Evolutionary conservation across 2,329 filamentous ascomycete species (phyloP).

Genomic region (Fusarium pininemorale): DNA sequence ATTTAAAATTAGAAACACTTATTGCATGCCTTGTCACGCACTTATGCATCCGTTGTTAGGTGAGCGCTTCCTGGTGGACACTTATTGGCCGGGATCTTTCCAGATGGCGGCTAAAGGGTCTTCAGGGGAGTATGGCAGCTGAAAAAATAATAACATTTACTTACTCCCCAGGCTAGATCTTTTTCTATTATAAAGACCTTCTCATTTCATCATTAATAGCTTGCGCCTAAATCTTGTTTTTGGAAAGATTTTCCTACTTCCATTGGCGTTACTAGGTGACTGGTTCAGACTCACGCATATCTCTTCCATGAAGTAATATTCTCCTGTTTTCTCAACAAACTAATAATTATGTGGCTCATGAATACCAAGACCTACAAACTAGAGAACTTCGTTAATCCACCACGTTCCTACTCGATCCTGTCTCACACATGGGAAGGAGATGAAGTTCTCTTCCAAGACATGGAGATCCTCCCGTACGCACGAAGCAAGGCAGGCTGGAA

Average conservation of each 20-base stretch:
- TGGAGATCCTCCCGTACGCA: background rate
- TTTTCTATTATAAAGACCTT: background rate
- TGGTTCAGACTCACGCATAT: accelerated
- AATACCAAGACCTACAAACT: background rate
- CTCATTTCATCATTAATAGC: accelerated
- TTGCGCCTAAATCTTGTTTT: background rate
- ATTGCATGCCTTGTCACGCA: too few species aligned
- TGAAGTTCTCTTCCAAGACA: background rate
- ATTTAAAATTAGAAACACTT: too few species aligned
- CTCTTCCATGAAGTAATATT: background rate
- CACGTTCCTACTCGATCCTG: accelerated
- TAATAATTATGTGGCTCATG: background rate
- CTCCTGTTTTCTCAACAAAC: background rate
- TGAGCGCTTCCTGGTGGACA: background rate
- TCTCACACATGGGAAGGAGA: background rate
- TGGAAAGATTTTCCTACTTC: accelerated
- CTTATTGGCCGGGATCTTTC: background rate
- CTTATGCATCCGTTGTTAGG: too few species aligned
- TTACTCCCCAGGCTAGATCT: too few species aligned
- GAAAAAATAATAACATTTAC: too few species aligned
- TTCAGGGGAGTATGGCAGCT: background rate
- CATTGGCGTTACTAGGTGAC: accelerated
- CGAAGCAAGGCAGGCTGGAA: background rate
- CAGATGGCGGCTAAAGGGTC: background rate
- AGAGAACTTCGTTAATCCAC: background rate